Base-by-base conservation (phyloP, 2,329 filamentous ascomycete species). In the Kalmusia sp. region DNA sequence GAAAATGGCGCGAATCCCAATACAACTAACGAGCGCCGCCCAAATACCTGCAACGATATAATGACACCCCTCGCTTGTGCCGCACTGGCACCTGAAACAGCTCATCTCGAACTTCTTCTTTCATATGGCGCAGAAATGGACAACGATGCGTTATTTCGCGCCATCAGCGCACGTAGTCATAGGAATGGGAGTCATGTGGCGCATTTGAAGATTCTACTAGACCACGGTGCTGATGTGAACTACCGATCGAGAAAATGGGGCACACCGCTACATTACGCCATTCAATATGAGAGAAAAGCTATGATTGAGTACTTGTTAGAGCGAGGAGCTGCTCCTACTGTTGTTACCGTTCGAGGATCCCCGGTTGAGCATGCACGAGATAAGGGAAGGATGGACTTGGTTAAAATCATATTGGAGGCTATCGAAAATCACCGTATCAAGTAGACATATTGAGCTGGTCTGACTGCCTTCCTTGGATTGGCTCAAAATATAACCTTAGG, bases 1-100 rank as follows among this genome's bases (percentile, higher is more conserved):
- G 50, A 57, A 8, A 39, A 57, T 24, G 54, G 50, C 31, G 54
- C 50, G 38, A 34, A 57, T 33, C 54, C 50, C 21, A 51, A 51
- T 43, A 40, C 25, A 15, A n/a, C 33, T 7, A 35, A 35, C 33
- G 21, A 17, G 11, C 1, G 15, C 33, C 15, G 17, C n/a, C 15
- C 33, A 24, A 27, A 24, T 21, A 39, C 17, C 22, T 24, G 14
- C 9, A 31, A 34, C n/a, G n/a, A 39, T 4, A 30, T 28, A 9
- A 12, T 28, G 4, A 30, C 49, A n/a, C 35, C 35, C 3, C 47
- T 56, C 7, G 45, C 21, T 6, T 21, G 6, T 17, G 53, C 53
- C 19, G 27, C 45, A 22, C 22, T 14, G 8, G 2, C 28, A 4
- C 4, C 33, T 9, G 39, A 46, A 11, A 30, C 44, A 2, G 34